Evolutionary conservation across 1,284 basidiomycete species (phyloP).

Genomic region (Papiliotrema laurentii): DNA sequence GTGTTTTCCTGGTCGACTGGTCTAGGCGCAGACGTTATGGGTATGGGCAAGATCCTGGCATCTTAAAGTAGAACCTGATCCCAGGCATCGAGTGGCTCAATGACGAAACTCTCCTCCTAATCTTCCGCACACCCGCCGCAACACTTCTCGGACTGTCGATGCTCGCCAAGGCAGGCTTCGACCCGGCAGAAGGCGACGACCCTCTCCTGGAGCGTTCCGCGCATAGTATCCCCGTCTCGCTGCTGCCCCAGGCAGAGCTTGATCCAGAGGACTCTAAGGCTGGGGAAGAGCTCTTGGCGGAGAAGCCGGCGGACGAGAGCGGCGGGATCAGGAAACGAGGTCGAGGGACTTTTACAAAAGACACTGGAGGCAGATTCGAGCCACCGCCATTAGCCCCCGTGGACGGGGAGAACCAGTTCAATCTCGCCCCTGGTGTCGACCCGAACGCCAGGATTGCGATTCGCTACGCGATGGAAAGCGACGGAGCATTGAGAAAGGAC

Average conservation of each 20-base stretch:
- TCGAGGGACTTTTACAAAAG: slow-evolving; percentile 28
- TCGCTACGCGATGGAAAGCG: slow-evolving; percentile 30
- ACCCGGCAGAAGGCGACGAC: slow-evolving; percentile 42
- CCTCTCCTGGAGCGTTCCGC: slow-evolving; percentile 39
- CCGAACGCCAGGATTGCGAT: slow-evolving; percentile 36
- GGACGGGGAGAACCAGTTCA: not conserved
- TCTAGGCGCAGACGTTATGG: slow-evolving; percentile 37
- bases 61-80: not conserved
- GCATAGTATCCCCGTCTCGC: slow-evolving; percentile 30
- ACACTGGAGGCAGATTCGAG: slow-evolving; percentile 9
- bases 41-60: slow-evolving; percentile 15
- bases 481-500: slow-evolving; percentile 21
- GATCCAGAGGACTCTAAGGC: slow-evolving; percentile 11
- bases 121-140: slow-evolving; percentile 34
- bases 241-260: slow-evolving; percentile 27
- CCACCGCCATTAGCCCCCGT: slow-evolving; percentile 9
- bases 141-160: slow-evolving; percentile 35
- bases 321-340: slow-evolving; percentile 23
- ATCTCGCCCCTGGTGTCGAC: slow-evolving; percentile 31
- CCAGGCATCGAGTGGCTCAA: slow-evolving; percentile 46
- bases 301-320: not conserved
- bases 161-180: slow-evolving; percentile 42
- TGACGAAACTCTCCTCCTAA: slow-evolving; percentile 37
- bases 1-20: slow-evolving; percentile 39
- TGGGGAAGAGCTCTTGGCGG: slow-evolving; percentile 17